These are phyloP conservation scores for Kwoniella botswanensis DNA, from an alignment of 768 basidiomycete species.

Conservation along the genomic window DNA sequence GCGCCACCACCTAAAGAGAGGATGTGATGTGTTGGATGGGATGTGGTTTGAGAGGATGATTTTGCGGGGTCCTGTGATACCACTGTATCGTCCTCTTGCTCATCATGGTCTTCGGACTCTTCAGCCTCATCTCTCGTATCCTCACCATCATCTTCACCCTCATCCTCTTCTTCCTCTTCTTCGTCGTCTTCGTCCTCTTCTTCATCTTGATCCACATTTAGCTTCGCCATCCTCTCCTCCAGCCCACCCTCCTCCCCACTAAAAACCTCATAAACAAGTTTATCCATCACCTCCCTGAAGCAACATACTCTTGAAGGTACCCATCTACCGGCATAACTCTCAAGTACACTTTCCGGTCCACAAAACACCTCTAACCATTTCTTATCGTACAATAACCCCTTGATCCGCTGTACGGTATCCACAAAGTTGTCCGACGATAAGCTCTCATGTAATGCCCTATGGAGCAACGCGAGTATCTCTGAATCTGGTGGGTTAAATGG, in stretches of 20 bases:
- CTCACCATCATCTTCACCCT: slow-evolving; percentile 23
- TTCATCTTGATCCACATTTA: slow-evolving; percentile 6
- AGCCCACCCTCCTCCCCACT: slow-evolving; percentile 3
- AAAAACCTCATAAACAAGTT: slow-evolving; percentile 12
- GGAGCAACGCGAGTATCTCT: slow-evolving; percentile 44
- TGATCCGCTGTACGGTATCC: slow-evolving; percentile 49
- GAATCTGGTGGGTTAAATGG: slow-evolving; percentile 42
- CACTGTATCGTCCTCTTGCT: neutral
- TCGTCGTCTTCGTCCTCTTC: slow-evolving; percentile 17
- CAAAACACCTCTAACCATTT: slow-evolving; percentile 55
- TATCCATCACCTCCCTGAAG: slow-evolving; percentile 51
- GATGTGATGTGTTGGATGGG: slow-evolving; percentile 26
- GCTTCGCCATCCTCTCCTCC: slow-evolving; percentile 2
- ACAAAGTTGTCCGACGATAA: slow-evolving; percentile 39
- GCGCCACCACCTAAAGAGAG: slow-evolving; percentile 57
- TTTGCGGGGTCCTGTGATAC: neutral
- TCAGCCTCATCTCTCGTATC: neutral
- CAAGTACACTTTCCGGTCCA: slow-evolving; percentile 36
- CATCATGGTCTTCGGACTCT: neutral
- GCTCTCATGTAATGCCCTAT: slow-evolving; percentile 30
- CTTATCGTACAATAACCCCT: slow-evolving; percentile 52
- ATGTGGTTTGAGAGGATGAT: neutral
- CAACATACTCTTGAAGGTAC: slow-evolving; percentile 55
- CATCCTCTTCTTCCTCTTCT: slow-evolving; percentile 21
- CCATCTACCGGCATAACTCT: slow-evolving; percentile 56